Evolutionary conservation across 345 rosid genomes (phyloP), one percentile per base, ranked within the genome.

Genomic region (Ceriops tagal): DNA sequence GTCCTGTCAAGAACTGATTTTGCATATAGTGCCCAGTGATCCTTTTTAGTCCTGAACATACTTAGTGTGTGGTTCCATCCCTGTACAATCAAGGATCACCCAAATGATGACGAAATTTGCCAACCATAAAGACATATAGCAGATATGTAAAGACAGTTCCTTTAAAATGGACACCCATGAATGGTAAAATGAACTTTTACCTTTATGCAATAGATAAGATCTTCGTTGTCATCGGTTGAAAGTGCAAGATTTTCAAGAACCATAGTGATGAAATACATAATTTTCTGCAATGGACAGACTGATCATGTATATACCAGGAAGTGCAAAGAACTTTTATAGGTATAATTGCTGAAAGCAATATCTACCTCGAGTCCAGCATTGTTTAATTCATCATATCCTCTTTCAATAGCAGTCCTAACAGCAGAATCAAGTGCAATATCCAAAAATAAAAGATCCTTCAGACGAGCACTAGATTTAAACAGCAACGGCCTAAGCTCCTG

Each of bases 1-100:
- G 93, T 92, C 83, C 99, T 90, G 77, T 95, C 99, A 52, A 95
- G 93, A 70, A 88, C 87, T 55, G 99, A 92, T 81, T 95, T 95
- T 43, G 98, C 93, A 82, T 83, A 90, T 72, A 95, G 79, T 24
- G 99, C 97, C 98, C 99, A 95, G 30, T 84, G 71, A 72, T 79
- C 78, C 68, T 72, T 83, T 83, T 78, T 82, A 71, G 65, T 81
- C 70, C 77, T 88, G 78, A 47, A 87, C 93, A 86, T 86, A 64
- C 53, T 83, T 58, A 90, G 74, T 63, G 96, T 89, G 75, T 78
- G 80, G 62, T 83, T 65, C 99, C 99, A 95, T 62, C 90, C 99
- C 99, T 95, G 83, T 67, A 82, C 47, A 73, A 69, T 58, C 30
- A 58, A 81, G 37, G 61, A 16, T 51, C 55, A 28, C 34, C 60